Evolutionary conservation across 2,329 filamentous ascomycete genomes (phyloP), one percentile per base, ranked within the genome.

Genomic region (Claviceps purpurea): DNA sequence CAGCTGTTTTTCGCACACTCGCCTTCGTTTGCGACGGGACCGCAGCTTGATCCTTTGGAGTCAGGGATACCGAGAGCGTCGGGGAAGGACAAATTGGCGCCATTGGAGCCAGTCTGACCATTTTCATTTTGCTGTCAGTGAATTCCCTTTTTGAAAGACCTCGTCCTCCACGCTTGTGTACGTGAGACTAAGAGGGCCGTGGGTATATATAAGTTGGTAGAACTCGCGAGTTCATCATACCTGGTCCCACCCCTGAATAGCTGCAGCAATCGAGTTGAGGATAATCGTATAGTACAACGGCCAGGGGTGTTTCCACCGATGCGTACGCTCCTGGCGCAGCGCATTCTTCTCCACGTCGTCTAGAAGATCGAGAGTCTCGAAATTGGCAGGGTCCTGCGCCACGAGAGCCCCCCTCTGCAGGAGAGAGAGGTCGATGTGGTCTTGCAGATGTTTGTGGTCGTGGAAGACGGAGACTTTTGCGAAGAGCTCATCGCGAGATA

Each of bases 271-370:
- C 2, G 75, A 74, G 59, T 73, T 76, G 58, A 77, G 70, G 22
- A 70, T 64, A 59, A 73, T 71, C 44, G 72, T 73, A 54, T 71
- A 75, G 59, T 75, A 78, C 1, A 78, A 62, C 44, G 66, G 58
- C 63, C 65, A 71, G 4, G 78, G 73, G 2, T 75, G 74, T 55
- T 71, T 70, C 73, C 78, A 82, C 53, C 78, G 79, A 64, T 82
- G 77, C 71, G 81, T 55, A 69, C 78, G 57, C 72, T 80, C 58
- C 63, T 70, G 62, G 8, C 56, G 50, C 22, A 56, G 75, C 73
- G 46, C 51, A 1, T 64, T 60, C 45, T 78, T 70, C 41, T 70
- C 68, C 1, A 61, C 57, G 0, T 63, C 62, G 1, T 56, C 50
- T 1, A 71, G 59, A 14, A 64, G 60, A 0, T 62, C 45, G 11